phyloP scores from a whole-genome alignment of 176 grass and related monocot genomes.

The Thalia dealbata region DNA sequence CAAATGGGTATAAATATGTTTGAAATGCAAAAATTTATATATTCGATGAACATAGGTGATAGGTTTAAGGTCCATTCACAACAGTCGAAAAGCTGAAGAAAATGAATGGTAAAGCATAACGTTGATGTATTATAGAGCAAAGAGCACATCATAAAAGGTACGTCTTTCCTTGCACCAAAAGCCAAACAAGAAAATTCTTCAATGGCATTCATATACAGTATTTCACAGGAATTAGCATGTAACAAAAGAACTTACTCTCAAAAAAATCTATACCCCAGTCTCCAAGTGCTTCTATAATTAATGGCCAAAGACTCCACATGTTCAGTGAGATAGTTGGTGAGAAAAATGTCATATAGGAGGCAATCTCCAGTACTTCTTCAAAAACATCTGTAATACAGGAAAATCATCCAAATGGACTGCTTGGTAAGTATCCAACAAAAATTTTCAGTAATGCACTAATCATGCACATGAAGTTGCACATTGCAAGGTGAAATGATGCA shows the following conservation, averaged over 20 bases:
- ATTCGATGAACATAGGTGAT: too few relatives aligned
- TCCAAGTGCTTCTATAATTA: slow-evolving; percentile 72
- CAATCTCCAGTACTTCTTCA: slow-evolving; percentile 89
- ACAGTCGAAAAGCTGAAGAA: not conserved
- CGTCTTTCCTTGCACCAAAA: too few relatives aligned
- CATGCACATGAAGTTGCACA: slow-evolving; percentile 4
- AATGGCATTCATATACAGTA: too few relatives aligned
- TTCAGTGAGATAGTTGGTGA: slow-evolving; percentile 78
- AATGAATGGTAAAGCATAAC: not conserved
- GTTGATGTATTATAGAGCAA: not conserved
- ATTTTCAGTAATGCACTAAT: slow-evolving; percentile 2
- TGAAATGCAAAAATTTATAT: too few relatives aligned
- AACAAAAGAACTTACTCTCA: slow-evolving; percentile 52
- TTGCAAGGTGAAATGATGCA: not conserved
- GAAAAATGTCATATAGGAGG: slow-evolving; percentile 87
- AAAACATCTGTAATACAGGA: slow-evolving; percentile 58
- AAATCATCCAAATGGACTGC: not conserved
- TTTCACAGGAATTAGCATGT: too few relatives aligned
- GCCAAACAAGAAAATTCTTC: too few relatives aligned
- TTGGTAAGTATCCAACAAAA: not conserved
- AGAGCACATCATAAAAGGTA: not conserved
- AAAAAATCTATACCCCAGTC: slow-evolving; percentile 95
- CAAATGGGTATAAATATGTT: not conserved
- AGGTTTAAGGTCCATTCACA: too few relatives aligned
- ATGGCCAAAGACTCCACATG: slow-evolving; percentile 88